Evolutionary conservation across 148 eudicot species (phyloP).

Genomic region (Vaccinium macrocarpon): DNA sequence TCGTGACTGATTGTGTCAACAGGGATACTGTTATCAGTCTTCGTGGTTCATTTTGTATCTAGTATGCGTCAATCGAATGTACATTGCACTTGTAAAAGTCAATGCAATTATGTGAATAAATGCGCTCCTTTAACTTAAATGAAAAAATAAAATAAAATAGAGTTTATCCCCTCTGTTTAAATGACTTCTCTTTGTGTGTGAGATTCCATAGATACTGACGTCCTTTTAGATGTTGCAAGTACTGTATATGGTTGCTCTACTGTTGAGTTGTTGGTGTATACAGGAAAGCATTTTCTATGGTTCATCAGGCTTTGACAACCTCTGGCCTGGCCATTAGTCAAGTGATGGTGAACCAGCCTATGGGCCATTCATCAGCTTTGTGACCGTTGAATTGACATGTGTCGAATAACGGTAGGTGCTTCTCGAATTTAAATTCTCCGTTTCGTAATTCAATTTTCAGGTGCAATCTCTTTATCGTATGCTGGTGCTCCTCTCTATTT

Average conservation of each 20-base stretch:
- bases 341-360: not conserved
- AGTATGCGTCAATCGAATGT: slow-evolving; percentile 14
- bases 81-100: not conserved
- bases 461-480: not conserved
- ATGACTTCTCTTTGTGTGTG: not conserved
- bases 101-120: not conserved
- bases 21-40: not conserved
- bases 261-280: not conserved
- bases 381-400: not conserved
- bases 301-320: not conserved
- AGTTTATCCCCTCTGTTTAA: not conserved
- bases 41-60: slow-evolving; percentile 12
- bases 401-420: not conserved
- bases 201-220: not conserved
- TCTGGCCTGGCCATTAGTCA: not conserved
- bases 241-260: not conserved
- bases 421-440: not conserved
- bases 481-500: not conserved
- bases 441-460: not conserved
- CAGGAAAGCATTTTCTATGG: not conserved
- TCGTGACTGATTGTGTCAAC: slow-evolving; percentile 16
- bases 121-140: not conserved
- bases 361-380: not conserved
- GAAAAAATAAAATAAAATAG: not conserved
- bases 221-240: not conserved